Percentiles rank a stretch among this genome's conserved stretches.
phyloP scores from a whole-genome alignment of 2,329 filamentous ascomycete species.

The Paecilomyces fulvus region DNA sequence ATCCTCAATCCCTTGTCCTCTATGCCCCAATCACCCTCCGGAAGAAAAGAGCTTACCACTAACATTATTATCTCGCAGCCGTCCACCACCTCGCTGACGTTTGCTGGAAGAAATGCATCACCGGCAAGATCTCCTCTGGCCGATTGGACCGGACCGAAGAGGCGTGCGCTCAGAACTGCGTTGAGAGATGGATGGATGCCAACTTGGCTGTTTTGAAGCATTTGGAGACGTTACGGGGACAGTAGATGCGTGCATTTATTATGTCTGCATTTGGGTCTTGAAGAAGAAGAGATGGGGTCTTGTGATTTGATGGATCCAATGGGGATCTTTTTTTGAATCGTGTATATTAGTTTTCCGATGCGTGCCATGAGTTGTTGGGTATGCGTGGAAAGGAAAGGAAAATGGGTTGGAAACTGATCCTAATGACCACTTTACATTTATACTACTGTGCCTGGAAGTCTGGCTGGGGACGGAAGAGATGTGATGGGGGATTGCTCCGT shows the following conservation, averaged over 20 bases:
- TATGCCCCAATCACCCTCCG: neutral
- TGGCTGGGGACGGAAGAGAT: neutral
- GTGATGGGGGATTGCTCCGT: neutral
- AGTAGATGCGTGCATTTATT: slow-evolving; percentile 13
- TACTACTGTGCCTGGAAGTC: neutral
- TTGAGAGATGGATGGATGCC: slow-evolving; percentile 86
- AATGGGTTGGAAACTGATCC: neutral
- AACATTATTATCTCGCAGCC: slow-evolving; percentile 31
- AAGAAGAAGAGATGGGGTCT: neutral
- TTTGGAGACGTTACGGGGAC: slow-evolving; percentile 55
- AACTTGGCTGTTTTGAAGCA: slow-evolving; percentile 80
- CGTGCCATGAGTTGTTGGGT: neutral
- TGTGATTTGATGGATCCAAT: neutral
- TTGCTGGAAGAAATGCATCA: slow-evolving; percentile 94
- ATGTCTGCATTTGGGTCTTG: neutral
- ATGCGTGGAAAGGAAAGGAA: neutral
- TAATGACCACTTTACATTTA: neutral
- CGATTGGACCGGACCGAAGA: slow-evolving; percentile 72
- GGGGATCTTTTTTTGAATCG: neutral
- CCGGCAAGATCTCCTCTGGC: slow-evolving; percentile 59
- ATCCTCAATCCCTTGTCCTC: too few relatives aligned
- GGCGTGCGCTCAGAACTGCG: slow-evolving; percentile 81
- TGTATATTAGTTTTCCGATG: neutral
- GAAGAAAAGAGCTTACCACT: slow-evolving; percentile 3
- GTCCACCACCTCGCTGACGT: slow-evolving; percentile 62